Evolutionary conservation across 768 basidiomycete genomes (phyloP), one percentile per base, ranked within the genome.

Genomic region (Panaeolus cyanescens): DNA sequence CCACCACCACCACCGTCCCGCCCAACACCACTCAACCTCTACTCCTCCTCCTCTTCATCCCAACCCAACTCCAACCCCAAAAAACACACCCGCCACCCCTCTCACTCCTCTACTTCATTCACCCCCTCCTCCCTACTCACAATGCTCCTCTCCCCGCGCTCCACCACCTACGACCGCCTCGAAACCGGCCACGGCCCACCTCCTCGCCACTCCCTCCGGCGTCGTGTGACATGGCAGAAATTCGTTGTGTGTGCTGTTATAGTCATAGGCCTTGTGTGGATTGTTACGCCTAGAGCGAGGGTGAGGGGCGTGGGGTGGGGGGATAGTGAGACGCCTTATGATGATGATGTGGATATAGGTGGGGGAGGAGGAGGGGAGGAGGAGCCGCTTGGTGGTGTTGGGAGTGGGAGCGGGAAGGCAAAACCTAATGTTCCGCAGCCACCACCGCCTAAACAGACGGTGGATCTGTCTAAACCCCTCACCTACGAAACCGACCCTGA

Each of bases 401-500:
- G 34, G 34, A n/a, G n/a, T n/a, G n/a, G n/a, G n/a, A n/a, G n/a
- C n/a, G 10, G 33, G 20, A 37, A 2, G 20, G 59, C 57, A 13
- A n/a, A 45, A 22, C 12, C 55, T 50, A 54, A 64, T 53, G 17
- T 64, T 10, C 32, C 28, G 53, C 65, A 59, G 53, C 56, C 32
- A 60, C 63, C 55, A 54, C 64, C 25, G 64, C 68, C 54, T 25
- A 64, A 39, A 53, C 25, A 22, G 39, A 33, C 58, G 37, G 30
- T 36, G 1, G 22, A 34, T n/a, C n/a, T n/a, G n/a, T n/a, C n/a
- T n/a, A 53, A 32, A 37, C 17, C 76, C 75, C 42, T 86, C 86
- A 1, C 92, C 0, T 87, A 84, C 66, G 88, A 88, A 45, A 83
- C 85, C 17, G 93, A 96, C 69, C 85, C 88, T 0, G 85, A 96